Conservation (phyloP, 177 flowering plant genomes). For the Vitis hybrid region DNA sequence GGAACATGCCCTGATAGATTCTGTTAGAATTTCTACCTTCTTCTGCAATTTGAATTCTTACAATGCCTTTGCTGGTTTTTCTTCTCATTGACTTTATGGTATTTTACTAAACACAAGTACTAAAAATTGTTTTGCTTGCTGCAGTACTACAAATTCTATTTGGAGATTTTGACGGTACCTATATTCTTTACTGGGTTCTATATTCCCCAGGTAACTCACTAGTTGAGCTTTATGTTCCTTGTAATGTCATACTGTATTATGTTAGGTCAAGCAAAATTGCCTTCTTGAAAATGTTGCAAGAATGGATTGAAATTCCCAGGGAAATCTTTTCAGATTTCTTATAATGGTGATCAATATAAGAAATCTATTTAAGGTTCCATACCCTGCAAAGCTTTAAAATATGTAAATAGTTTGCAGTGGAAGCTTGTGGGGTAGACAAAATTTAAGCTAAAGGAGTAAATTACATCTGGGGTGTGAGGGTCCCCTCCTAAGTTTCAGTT, state of each 20-base stretch:
- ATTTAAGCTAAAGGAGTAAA: no score
- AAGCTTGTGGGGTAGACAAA: no score
- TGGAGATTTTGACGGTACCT: slow-evolving; percentile 64
- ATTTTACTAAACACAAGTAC: not conserved
- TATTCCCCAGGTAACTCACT: slow-evolving; percentile 68
- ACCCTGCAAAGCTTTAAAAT: no score
- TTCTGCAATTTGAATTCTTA: not conserved
- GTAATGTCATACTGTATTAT: not conserved
- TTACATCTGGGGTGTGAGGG: no score
- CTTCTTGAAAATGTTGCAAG: no score
- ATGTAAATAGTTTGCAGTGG: no score
- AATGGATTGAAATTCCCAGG: no score
- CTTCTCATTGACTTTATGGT: not conserved
- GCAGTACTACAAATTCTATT: slow-evolving; percentile 74
- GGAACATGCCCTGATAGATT: not conserved
- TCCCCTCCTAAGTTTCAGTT: no score
- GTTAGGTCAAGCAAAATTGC: no score
- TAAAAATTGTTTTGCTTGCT: slow-evolving; percentile 14
- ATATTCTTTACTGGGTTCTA: slow-evolving; percentile 41
- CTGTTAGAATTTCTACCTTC: not conserved
- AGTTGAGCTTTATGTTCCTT: not conserved
- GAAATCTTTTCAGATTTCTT: no score
- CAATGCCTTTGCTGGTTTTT: not conserved
- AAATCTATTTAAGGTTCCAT: no score
- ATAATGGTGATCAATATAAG: no score